Conservation (phyloP, 495 filamentous ascomycete species). For the Lichina pygmaea region DNA sequence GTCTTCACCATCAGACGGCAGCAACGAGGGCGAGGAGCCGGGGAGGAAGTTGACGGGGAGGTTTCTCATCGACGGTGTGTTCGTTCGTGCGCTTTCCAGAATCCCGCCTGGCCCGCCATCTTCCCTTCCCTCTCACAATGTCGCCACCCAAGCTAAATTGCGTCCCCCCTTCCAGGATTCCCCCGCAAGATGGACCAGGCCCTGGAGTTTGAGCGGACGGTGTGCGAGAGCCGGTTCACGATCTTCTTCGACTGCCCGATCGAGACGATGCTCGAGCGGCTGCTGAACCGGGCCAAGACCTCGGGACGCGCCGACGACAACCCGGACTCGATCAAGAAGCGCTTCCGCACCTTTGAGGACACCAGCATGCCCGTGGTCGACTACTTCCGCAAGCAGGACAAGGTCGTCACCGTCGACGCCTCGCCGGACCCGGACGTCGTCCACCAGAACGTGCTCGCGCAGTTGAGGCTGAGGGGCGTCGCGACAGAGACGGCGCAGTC, state of each 20-base stretch:
- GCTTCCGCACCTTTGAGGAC: constrained; percentile 78
- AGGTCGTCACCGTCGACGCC: constrained; percentile 54
- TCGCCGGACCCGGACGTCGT: constrained; percentile 43
- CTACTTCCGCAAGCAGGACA: constrained; percentile 45
- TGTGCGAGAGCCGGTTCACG: constrained; percentile 56
- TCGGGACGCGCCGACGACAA: constrained; percentile 82
- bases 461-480: constrained; percentile 21
- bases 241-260: constrained; percentile 85
- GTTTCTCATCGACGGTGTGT: constrained; percentile 58
- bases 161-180: constrained; percentile 56
- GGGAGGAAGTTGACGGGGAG: constrained; percentile 16
- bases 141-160: too few species aligned
- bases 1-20: too few species aligned
- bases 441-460: constrained; percentile 35
- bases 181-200: constrained; percentile 95
- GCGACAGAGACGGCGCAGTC: background rate
- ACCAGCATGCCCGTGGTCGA: constrained; percentile 93
- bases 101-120: background rate
- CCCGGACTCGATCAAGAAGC: constrained; percentile 79
- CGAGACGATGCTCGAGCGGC: constrained; percentile 52
- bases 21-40: too few species aligned
- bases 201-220: constrained; percentile 66
- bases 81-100: background rate
- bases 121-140: background rate
- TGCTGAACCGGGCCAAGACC: constrained; percentile 78